Base-by-base conservation (phyloP, 129 eudicot species). In the Flaveria sonorensis region DNA sequence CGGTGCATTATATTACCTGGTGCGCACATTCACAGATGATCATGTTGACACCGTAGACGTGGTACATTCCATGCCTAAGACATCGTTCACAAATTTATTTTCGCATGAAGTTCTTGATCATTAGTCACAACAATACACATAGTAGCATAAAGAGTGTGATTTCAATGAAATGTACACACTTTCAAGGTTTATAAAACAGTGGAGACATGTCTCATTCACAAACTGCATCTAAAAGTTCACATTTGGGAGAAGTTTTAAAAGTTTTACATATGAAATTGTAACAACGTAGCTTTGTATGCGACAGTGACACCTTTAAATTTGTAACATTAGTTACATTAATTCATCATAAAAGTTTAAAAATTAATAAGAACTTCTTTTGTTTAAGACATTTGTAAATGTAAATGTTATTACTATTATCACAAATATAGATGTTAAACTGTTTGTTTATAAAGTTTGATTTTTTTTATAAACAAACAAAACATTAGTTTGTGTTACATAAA, bases 1-100 rank as follows among this genome's bases (percentile, higher is more conserved):
- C 20, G 95, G 92, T 23, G 95, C 87, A 3, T 85, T 84, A 51
- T 93, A 90, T 81, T 88, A 85, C 74, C 75, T 93, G 55, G 71
- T 88, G 30, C 91, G 96, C 50, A 43, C 86, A 55, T 52, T 67
- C 21, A 4, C 87, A 28, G 15, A 82, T 0, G 79, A 86, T 10
- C 75, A 79, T 76, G 63, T 71, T 71, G 64, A 68, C 85, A 75
- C 89, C 62, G 68, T 79, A 23, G 81, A 86, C 47, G 11, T 59
- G 65, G 65, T 59, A 59, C 65, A 21, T 89, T 88, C 85, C 36
- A 59, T 23, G 36, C 36, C 12, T 52, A 36, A 11, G 47, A 13
- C 30, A 4, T 51, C 11, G 10, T 21, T 23, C 3, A 12, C 12
- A 59, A 59, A 10, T 19, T 3, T 51, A 15, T 56, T 20, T 7